Percentiles rank a stretch among this genome's conserved stretches.
Conservation (phyloP, 345 rosid genomes). For the Nasturtium officinale region DNA sequence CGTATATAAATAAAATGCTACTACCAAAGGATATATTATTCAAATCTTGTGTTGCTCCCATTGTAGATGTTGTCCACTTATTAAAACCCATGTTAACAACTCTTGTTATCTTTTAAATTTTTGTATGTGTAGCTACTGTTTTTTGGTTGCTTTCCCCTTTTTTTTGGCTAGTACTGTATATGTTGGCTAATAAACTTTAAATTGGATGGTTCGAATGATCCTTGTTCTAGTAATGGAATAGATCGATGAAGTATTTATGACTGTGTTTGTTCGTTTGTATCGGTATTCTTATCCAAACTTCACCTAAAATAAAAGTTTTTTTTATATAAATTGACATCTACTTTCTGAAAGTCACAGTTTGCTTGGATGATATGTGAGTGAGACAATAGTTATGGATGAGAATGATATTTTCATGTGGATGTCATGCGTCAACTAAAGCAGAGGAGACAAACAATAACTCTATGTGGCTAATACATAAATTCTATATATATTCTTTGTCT, state of each 20-base stretch:
- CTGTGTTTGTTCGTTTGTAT: constrained; percentile 38
- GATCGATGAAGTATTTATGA: constrained; percentile 26
- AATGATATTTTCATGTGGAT: constrained; percentile 47
- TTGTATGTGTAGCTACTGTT: background rate
- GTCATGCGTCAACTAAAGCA: constrained; percentile 38
- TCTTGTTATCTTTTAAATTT: constrained; percentile 7
- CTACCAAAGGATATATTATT: background rate
- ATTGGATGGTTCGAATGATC: constrained; percentile 6
- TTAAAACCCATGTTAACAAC: background rate
- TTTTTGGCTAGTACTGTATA: background rate
- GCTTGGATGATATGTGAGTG: constrained; percentile 44
- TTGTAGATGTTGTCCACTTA: background rate
- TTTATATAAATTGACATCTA: constrained; percentile 7
- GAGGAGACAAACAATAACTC: constrained; percentile 40
- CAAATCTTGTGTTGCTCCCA: background rate
- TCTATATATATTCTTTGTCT: constrained; percentile 35
- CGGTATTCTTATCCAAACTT: constrained; percentile 38
- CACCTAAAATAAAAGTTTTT: background rate
- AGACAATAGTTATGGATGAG: constrained; percentile 43
- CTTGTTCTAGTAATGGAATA: constrained; percentile 22
- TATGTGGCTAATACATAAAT: constrained; percentile 39
- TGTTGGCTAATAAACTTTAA: constrained; percentile 26
- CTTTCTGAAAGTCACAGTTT: constrained; percentile 41
- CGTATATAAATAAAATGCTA: background rate
- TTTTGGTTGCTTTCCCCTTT: background rate